Percentiles rank a stretch among this genome's conserved stretches.
Evolutionary conservation across 2,329 filamentous ascomycete genomes (phyloP).

Genomic region (Colletotrichum tofieldiae): DNA sequence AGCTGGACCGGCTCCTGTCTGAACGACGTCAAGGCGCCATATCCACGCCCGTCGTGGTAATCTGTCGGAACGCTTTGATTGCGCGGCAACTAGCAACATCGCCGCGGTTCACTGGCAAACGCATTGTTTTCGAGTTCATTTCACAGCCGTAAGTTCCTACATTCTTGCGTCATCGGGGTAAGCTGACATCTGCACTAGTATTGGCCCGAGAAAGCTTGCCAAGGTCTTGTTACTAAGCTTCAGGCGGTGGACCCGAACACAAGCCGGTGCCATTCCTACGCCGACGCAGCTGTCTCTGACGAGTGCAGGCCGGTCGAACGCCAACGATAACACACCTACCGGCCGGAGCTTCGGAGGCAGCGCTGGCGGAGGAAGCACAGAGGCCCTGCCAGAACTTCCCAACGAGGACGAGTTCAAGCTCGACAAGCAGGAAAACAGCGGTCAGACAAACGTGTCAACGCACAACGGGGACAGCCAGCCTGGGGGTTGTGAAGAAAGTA

Average conservation of each 20-base stretch:
- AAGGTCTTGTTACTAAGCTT: slow-evolving; percentile 50
- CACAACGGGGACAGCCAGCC: background rate
- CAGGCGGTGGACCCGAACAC: slow-evolving; percentile 46
- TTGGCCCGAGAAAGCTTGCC: slow-evolving; percentile 56
- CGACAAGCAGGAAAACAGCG: background rate
- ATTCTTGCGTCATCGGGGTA: too few species aligned
- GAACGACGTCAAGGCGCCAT: slow-evolving; percentile 6
- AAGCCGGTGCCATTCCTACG: slow-evolving; percentile 5
- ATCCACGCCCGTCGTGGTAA: slow-evolving; percentile 46
- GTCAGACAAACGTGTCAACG: background rate
- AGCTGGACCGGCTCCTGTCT: slow-evolving; percentile 13
- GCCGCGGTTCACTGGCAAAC: slow-evolving; percentile 43
- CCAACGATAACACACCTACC: background rate
- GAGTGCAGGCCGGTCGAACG: background rate
- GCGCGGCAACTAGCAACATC: slow-evolving; percentile 48
- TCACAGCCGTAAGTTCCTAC: slow-evolving; percentile 54
- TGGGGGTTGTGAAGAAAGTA: background rate
- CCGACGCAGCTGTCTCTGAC: slow-evolving; percentile 8
- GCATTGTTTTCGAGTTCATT: slow-evolving; percentile 54
- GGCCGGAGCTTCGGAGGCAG: background rate
- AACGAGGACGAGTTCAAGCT: background rate
- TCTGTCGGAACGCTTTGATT: slow-evolving; percentile 52
- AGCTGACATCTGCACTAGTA: slow-evolving; percentile 43
- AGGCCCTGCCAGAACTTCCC: background rate
- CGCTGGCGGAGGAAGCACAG: background rate